phyloP scores from a whole-genome alignment of 805 yeast species.

The Candida ponderosae region DNA sequence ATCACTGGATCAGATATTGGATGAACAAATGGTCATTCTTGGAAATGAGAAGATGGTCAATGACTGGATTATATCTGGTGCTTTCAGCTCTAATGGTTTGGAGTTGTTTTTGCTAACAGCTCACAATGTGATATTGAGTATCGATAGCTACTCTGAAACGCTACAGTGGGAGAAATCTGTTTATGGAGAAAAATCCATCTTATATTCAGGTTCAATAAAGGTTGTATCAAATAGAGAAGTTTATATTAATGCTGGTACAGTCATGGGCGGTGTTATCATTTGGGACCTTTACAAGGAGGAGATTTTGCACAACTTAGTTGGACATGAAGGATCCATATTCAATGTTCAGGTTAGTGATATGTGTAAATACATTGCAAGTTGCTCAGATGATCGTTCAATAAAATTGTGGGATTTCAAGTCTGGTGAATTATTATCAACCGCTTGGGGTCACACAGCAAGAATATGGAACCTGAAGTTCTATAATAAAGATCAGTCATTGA shows the following conservation, averaged over 20 bases:
- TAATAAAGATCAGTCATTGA: slow-evolving; percentile 27
- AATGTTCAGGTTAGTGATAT: slow-evolving; percentile 56
- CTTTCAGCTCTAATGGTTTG: slow-evolving; percentile 32
- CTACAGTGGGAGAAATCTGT: slow-evolving; percentile 25
- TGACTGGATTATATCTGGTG: slow-evolving; percentile 76
- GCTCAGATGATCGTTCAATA: slow-evolving; percentile 92
- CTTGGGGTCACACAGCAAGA: slow-evolving; percentile 96
- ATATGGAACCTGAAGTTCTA: slow-evolving; percentile 77
- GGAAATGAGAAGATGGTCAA: slow-evolving; percentile 42
- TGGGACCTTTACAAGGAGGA: slow-evolving; percentile 52
- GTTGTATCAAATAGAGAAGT: slow-evolving; percentile 34
- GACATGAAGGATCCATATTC: slow-evolving; percentile 91
- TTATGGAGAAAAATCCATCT: slow-evolving; percentile 68
- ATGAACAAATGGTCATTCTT: slow-evolving; percentile 8
- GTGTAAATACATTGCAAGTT: slow-evolving; percentile 56
- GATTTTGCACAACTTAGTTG: slow-evolving; percentile 48
- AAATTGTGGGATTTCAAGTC: slow-evolving; percentile 58
- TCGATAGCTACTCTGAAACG: slow-evolving; percentile 21
- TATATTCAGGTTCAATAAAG: slow-evolving; percentile 78
- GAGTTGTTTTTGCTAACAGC: slow-evolving; percentile 59
- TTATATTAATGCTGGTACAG: slow-evolving; percentile 83
- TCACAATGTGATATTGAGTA: slow-evolving; percentile 57
- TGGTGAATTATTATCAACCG: slow-evolving; percentile 60
- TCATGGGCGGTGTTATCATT: slow-evolving; percentile 75
- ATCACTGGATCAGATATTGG: slow-evolving; percentile 22